Evolutionary conservation across 768 basidiomycete species (phyloP).

Genomic region (Lactarius sp.): DNA sequence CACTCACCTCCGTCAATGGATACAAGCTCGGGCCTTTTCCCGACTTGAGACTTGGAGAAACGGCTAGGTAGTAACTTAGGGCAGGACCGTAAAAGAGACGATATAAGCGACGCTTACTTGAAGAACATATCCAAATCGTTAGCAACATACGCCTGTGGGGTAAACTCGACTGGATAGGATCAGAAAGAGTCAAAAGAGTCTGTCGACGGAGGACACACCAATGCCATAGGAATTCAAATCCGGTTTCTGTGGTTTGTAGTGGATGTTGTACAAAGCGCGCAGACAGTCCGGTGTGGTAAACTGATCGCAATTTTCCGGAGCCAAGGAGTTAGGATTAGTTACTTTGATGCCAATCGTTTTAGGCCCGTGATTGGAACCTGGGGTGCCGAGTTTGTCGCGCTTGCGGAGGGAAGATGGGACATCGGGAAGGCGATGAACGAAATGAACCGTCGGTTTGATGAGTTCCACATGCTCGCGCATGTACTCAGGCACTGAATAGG

Average conservation of each 20-base stretch:
- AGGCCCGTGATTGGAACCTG: constrained; percentile 7
- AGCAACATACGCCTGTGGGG: constrained; percentile 39
- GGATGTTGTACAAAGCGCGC: too few relatives aligned
- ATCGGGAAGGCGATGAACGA: too few relatives aligned
- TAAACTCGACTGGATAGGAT: constrained; percentile 45
- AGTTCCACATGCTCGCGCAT: constrained; percentile 39
- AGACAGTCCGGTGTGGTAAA: constrained; percentile 56
- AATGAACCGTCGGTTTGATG: too few relatives aligned
- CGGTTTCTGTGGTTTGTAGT: too few relatives aligned
- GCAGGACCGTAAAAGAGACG: neutral
- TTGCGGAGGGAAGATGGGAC: too few relatives aligned
- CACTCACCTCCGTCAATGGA: constrained; percentile 36
- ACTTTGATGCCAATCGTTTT: constrained; percentile 27
- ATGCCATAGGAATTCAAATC: too few relatives aligned
- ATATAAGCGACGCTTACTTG: constrained; percentile 4
- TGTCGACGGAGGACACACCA: too few relatives aligned
- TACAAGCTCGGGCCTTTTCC: constrained; percentile 36
- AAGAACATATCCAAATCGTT: constrained; percentile 43
- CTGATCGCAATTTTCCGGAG: constrained; percentile 34
- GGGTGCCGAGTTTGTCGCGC: constrained; percentile 42
- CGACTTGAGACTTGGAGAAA: constrained; percentile 39
- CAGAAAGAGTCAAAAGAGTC: too few relatives aligned
- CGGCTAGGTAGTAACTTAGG: constrained; percentile 28
- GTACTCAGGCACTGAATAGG: constrained; percentile 39
- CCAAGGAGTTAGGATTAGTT: constrained; percentile 17